Base-by-base conservation (phyloP, 148 eudicot species). In the Rhododendron kiyosumense region DNA sequence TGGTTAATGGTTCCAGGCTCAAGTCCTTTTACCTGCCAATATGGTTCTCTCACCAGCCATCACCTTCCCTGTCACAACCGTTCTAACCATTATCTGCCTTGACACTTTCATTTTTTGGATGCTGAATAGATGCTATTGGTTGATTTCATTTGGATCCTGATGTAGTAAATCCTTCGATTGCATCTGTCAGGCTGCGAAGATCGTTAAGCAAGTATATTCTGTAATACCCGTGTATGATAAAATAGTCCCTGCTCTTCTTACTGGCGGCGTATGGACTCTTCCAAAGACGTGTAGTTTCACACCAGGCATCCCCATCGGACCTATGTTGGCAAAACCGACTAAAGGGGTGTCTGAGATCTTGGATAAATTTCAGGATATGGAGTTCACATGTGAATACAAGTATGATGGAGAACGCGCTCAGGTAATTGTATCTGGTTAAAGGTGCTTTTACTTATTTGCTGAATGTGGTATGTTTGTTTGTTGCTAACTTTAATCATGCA, bases 341-440 rank as follows among this genome's bases (percentile, higher is more conserved):
- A 94, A 93, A 90, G 98, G 98, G 69, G 98, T 97, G 79, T 93
- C 98, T 79, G 99, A 97, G 89, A 95, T 97, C 77, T 84, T 95
- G 83, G 99, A 95, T 82, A 97, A 97, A 88, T 97, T 97, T 93
- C 99, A 97, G 85, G 93, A 92, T 89, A 95, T 88, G 91, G 94
- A 90, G 71, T 97, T 88, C 87, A 93, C 98, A 54, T 97, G 98
- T 83, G 99, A 97, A 88, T 97, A 93, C 92, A 97, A 97, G 89
- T 97, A 97, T 87, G 99, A 97, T 89, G 99, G 99, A 38, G 99
- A 95, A 88, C 96, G 99, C 65, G 99, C 99, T 86, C 99, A 96
- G 93, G 97, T 96, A 87, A 89, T 85, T 69, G 54, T 82, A 52
- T 18, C 36, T 43, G 81, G 28, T 85, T 12, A 89, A 86, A 45